These are phyloP conservation scores for Aphanoascus verrucosus DNA, from an alignment of 2,329 filamentous ascomycete species.

Conservation along the genomic window DNA sequence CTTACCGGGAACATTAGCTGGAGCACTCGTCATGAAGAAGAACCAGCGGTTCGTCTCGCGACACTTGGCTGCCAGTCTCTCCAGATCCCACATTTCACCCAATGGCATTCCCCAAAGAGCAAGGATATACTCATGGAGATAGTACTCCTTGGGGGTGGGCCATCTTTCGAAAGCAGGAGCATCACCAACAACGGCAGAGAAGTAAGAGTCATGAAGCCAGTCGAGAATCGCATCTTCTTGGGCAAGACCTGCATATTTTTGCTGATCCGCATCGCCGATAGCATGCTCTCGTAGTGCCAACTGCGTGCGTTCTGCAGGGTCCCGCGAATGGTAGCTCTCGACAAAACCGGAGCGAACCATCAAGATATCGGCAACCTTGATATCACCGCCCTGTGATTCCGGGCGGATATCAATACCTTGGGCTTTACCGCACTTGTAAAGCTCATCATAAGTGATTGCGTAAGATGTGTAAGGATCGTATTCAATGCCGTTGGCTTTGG, in stretches of 20 bases:
- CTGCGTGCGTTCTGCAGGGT: conserved; percentile 24
- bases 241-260: conserved; percentile 41
- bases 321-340: conserved; percentile 45
- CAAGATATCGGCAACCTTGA: conserved; percentile 54
- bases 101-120: conserved; percentile 38
- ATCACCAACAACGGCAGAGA: conserved; percentile 56
- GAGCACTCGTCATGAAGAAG: conserved; percentile 36
- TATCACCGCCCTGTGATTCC: conserved; percentile 43
- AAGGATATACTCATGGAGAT: conserved; percentile 34
- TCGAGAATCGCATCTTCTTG: conserved; percentile 48
- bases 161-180: conserved; percentile 53
- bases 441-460: conserved; percentile 44
- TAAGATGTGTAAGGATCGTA: conserved; percentile 45
- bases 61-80: conserved; percentile 28
- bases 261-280: conserved; percentile 27
- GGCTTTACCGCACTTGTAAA: conserved; percentile 48
- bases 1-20: conserved; percentile 33
- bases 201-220: conserved; percentile 61
- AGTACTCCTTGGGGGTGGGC: conserved; percentile 37
- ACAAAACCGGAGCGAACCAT: conserved; percentile 55
- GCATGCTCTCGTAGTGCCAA: conserved; percentile 24
- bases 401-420: conserved; percentile 54
- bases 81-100: conserved; percentile 39
- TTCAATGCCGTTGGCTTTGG: conserved; percentile 40
- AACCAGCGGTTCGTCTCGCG: conserved; percentile 29